These are phyloP conservation scores for Purshia tridentata DNA, from an alignment of 306 rosid species.

Conservation along the genomic window DNA sequence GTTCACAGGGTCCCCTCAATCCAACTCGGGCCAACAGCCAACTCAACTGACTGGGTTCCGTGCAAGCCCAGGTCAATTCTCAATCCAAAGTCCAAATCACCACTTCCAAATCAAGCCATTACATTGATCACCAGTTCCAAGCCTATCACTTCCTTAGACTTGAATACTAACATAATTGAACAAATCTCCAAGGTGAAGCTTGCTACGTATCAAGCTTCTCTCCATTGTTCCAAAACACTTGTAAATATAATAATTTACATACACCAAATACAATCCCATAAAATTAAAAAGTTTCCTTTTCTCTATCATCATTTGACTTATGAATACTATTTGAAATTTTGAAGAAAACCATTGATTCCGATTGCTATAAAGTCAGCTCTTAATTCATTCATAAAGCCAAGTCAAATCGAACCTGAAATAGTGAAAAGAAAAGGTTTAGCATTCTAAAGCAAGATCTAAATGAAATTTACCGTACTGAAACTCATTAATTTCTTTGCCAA, in stretches of 20 bases:
- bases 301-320: neutral
- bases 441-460: neutral
- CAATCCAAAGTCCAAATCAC: no score
- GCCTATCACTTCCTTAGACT: neutral
- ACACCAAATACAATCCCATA: neutral
- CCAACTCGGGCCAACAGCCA: no score
- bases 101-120: neutral
- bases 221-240: neutral
- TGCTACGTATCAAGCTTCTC: neutral
- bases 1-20: no score
- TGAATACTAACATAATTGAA: neutral
- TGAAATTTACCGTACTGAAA: neutral
- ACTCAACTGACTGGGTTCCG: no score
- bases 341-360: neutral
- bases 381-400: neutral
- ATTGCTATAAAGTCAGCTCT: neutral
- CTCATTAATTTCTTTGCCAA: neutral
- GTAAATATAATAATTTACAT: neutral
- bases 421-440: neutral
- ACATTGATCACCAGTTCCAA: neutral
- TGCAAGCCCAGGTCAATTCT: no score
- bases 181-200: neutral
- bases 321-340: neutral
- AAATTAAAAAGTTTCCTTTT: neutral
- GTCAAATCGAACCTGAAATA: neutral